Conservation (phyloP, 2,329 filamentous ascomycete species). For the Monilinia fructigena region DNA sequence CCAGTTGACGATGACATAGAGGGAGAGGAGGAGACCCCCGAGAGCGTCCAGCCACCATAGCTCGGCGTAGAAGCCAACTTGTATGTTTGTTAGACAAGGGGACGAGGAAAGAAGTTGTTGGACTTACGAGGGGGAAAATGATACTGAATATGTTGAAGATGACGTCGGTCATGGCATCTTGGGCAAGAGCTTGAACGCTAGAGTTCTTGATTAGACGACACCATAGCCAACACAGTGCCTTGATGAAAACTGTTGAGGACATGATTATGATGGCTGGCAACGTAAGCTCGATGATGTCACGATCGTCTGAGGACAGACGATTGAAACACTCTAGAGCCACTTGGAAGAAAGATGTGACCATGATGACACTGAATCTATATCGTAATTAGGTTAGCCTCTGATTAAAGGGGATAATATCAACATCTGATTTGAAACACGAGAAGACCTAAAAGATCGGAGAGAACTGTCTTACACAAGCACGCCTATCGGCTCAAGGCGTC, state of each 20-base stretch:
- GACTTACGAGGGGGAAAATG: slow-evolving; percentile 53
- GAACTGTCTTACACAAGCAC: slow-evolving; percentile 50
- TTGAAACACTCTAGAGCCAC: slow-evolving; percentile 60
- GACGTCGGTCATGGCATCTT: slow-evolving; percentile 64
- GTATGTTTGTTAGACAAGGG: slow-evolving; percentile 6
- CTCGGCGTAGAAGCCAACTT: slow-evolving; percentile 55
- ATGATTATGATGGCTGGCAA: slow-evolving; percentile 56
- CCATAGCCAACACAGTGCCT: slow-evolving; percentile 59
- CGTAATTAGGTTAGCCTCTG: background rate
- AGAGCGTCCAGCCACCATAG: slow-evolving; percentile 67
- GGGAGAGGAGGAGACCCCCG: slow-evolving; percentile 60
- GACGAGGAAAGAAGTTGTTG: background rate
- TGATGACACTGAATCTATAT: slow-evolving; percentile 54
- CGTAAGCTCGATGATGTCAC: slow-evolving; percentile 51
- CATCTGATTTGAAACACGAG: background rate
- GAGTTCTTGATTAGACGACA: slow-evolving; percentile 61
- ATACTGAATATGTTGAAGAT: slow-evolving; percentile 64
- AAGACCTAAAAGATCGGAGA: background rate
- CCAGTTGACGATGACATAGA: slow-evolving; percentile 71
- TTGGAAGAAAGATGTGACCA: slow-evolving; percentile 62
- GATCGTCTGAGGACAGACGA: slow-evolving; percentile 52
- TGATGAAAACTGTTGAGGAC: slow-evolving; percentile 56
- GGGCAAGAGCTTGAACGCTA: slow-evolving; percentile 61
- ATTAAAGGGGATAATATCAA: background rate
- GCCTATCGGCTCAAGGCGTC: slow-evolving; percentile 58